Base-by-base conservation (phyloP, 1,284 basidiomycete genomes). In the Ganoderma boninense region DNA sequence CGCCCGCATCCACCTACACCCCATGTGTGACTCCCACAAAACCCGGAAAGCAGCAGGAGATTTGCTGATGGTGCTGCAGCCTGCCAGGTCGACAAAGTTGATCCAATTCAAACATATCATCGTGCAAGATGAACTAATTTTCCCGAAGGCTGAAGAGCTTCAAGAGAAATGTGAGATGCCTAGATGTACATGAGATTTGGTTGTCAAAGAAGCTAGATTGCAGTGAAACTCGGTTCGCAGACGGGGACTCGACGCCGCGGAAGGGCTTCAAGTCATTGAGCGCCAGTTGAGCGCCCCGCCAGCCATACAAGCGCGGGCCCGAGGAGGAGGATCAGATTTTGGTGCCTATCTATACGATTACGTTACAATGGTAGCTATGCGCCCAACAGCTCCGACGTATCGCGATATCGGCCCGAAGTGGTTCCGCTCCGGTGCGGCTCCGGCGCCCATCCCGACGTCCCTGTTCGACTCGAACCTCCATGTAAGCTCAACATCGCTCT, bases 381-480 rank as follows among this genome's bases (percentile, higher is more conserved):
- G n/a, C n/a, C n/a, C n/a, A n/a, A n/a, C n/a, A n/a, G n/a, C n/a
- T n/a, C n/a, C n/a, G n/a, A n/a, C n/a, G n/a, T n/a, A n/a, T n/a
- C n/a, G n/a, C n/a, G n/a, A n/a, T n/a, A n/a, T n/a, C n/a, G n/a
- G n/a, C 29, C 35, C 49, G 49, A 52, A 11, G 49, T 52, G 29
- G 32, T 43, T 32, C 62, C 62, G 52, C 46, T 46, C 42, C 67
- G 67, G 64, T 16, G 56, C 68, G 64, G 63, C 63, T 20, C n/a
- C 52, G 29, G 66, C 59, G 44, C 46, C 66, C 32, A 62, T 52
- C 62, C 66, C 44, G 66, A 46, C 66, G 29, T 32, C 29, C 42
- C 61, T 59, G 42, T 43, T 68, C 62, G 54, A 68, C 63, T 61
- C 59, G 29, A 44, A 65, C 68, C 65, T 49, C 42, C 68, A 69